Evolutionary conservation across 2,329 filamentous ascomycete species (phyloP), one percentile per base, ranked within the genome.

Genomic region (Emergomyces orientalis): DNA sequence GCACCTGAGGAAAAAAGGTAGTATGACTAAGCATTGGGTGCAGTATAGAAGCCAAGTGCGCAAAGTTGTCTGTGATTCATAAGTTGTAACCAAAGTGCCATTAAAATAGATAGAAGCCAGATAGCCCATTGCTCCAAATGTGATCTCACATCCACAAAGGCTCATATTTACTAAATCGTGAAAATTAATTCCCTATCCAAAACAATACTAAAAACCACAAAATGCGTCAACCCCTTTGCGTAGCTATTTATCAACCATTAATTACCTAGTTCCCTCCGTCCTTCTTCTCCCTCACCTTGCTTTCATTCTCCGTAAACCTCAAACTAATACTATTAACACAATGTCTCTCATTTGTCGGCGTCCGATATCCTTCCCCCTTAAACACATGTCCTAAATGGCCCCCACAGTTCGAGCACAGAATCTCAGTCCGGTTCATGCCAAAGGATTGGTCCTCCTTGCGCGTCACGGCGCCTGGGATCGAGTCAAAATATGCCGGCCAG

Each of bases 401-500:
- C 30, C 94, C 95, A 73, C 94, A 99, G 75, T 96, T 96, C 67
- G 86, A 84, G 77, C 94, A 99, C 9, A 95, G 88, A 71, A 99
- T 99, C 80, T 99, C 94, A 17, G 86, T 97, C 68, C 94, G 82
- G 72, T 81, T 74, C 90, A 96, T 96, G 56, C 93, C 93, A 60
- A 91, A 83, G 0, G 86, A 81, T 57, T 77, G 79, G 75, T 99
- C 94, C 66, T 86, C 85, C 71, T 93, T 88, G 65, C 93, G 82
- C 43, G 85, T 90, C 14, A 99, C 91, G 0, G 93, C 93, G 2
- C 91, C 92, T 0, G 94, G 93, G 60, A 99, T 85, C 67, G 88
- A 93, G 77, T 99, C 94, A 74, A 93, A 99, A 78, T 97, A 99
- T 14, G 94, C 94, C 0, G 94, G 94, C 94, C 94, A 99, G 65